Evolutionary conservation across 192 early-diverging fungal genomes (phyloP).

Genomic region (Lobosporangium transversale): DNA sequence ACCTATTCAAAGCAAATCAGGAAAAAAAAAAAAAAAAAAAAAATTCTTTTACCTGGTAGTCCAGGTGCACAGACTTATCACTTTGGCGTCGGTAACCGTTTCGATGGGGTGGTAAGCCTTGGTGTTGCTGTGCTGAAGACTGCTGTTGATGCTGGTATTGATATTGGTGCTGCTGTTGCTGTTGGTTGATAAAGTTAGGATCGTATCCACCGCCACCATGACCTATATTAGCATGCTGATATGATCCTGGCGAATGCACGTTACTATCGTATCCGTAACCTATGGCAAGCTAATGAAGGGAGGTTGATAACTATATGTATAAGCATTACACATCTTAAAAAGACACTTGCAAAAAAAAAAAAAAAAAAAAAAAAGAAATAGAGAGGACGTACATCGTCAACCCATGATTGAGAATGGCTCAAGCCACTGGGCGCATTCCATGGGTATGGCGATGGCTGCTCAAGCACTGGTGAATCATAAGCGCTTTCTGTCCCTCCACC

Average conservation of each 20-base stretch:
- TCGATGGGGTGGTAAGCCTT: constrained; percentile 15
- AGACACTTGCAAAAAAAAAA: background rate
- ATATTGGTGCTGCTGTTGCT: constrained; percentile 21
- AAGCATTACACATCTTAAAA: background rate
- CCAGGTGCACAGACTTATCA: constrained; percentile 36
- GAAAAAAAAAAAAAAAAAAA: background rate
- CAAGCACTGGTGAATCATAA: constrained; percentile 42
- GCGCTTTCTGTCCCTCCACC: background rate
- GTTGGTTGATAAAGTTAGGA: constrained; percentile 36
- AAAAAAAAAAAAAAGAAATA: background rate
- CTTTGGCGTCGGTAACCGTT: constrained; percentile 41
- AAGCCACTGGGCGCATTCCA: constrained; percentile 19
- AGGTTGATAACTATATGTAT: background rate
- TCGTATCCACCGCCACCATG: constrained; percentile 18
- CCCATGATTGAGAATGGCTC: constrained; percentile 40
- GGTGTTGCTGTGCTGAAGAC: constrained; percentile 13
- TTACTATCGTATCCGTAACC: constrained; percentile 44
- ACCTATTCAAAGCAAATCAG: too few relatives aligned
- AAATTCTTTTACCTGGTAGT: constrained; percentile 54
- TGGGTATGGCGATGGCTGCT: constrained; percentile 35
- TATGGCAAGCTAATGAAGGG: constrained; percentile 4
- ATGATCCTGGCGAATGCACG: background rate
- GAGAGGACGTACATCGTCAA: constrained; percentile 27
- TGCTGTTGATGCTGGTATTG: constrained; percentile 23
- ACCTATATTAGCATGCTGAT: constrained; percentile 16